phyloP scores from a whole-genome alignment of 2,329 filamentous ascomycete genomes.

The Sarocladium kiliense region DNA sequence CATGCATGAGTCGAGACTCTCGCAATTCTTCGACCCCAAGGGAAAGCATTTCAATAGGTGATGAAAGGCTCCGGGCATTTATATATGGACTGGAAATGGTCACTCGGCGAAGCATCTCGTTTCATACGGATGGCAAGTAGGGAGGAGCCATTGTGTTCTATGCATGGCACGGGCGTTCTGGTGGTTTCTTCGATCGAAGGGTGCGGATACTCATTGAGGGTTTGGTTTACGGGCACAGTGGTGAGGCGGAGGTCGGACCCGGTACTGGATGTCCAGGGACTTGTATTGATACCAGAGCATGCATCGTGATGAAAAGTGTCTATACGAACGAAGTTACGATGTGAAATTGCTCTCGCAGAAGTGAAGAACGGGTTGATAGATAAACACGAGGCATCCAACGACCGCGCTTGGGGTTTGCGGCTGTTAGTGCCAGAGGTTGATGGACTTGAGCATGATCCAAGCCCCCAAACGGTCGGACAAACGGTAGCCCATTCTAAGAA shows the following conservation, averaged over 20 bases:
- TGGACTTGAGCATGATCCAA: not conserved
- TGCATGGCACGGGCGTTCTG: conserved; percentile 16
- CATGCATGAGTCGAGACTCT: not conserved
- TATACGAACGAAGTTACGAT: conserved; percentile 3
- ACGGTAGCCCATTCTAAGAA: not conserved
- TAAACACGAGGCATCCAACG: too few species aligned
- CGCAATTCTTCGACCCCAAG: too few species aligned
- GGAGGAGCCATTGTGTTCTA: conserved; percentile 6
- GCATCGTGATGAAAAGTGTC: not conserved
- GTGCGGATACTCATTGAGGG: not conserved
- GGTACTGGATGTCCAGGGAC: not conserved
- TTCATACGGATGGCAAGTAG: not conserved
- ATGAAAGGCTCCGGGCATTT: too few species aligned
- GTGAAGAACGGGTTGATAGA: too few species aligned
- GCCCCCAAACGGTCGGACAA: not conserved
- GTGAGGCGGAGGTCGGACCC: not conserved
- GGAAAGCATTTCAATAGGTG: too few species aligned
- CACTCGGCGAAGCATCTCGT: too few species aligned
- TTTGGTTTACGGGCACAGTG: conserved; percentile 1
- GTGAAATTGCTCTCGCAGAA: not conserved
- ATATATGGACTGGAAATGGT: too few species aligned
- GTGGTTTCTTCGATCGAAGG: conserved; percentile 4
- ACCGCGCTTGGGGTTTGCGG: too few species aligned
- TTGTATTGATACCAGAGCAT: conserved; percentile 10
- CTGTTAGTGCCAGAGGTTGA: too few species aligned